Conservation (phyloP, 2,329 filamentous ascomycete genomes). For the Exophiala sp. region DNA sequence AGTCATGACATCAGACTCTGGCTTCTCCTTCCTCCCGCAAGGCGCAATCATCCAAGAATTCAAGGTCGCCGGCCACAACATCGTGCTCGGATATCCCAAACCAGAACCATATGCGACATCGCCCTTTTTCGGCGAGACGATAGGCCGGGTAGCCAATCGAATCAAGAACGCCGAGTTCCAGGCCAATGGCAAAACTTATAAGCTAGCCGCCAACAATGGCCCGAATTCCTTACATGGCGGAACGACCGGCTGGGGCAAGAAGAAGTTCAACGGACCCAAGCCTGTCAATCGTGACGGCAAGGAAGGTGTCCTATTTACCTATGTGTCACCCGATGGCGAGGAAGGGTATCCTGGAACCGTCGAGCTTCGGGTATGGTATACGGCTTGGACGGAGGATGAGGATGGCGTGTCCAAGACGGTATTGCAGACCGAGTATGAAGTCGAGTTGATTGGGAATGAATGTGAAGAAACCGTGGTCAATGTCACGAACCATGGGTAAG, state of each 20-base stretch:
- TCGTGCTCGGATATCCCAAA: conserved; percentile 78
- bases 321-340: conserved; percentile 63
- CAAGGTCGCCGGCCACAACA: conserved; percentile 69
- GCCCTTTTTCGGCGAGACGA: conserved; percentile 86
- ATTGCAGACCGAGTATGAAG: conserved; percentile 84
- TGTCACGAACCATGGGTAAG: conserved; percentile 94
- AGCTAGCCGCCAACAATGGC: conserved; percentile 70
- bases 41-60: conserved; percentile 60
- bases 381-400: conserved; percentile 60
- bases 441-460: conserved; percentile 65
- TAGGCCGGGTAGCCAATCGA: conserved; percentile 78
- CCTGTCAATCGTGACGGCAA: conserved; percentile 53
- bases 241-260: conserved; percentile 71
- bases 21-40: conserved; percentile 42
- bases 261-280: conserved; percentile 65
- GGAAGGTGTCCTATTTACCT: conserved; percentile 61
- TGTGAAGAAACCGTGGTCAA: conserved; percentile 87
- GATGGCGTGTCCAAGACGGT: conserved; percentile 58
- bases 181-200: conserved; percentile 66
- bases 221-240: conserved; percentile 72
- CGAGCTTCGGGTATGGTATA: conserved; percentile 71
- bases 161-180: conserved; percentile 65
- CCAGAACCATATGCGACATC: conserved; percentile 70
- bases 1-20: conserved; percentile 32
- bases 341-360: conserved; percentile 87